Percentiles rank a stretch among this genome's conserved stretches.
Conservation (phyloP, 495 filamentous ascomycete species). For the Penicillium cinerascens region DNA sequence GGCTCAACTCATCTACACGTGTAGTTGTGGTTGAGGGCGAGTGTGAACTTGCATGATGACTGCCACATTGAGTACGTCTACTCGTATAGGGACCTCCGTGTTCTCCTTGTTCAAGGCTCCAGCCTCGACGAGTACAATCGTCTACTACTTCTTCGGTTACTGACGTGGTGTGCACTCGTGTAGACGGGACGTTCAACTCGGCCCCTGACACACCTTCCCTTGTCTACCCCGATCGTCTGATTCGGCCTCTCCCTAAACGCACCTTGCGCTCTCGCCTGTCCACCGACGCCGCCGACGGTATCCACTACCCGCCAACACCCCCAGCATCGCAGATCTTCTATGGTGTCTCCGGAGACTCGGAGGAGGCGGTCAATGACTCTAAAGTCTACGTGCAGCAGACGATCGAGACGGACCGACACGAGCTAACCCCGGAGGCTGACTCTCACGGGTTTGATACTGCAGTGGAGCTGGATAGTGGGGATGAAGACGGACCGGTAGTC, state of each 20-base stretch:
- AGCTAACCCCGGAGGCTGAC: constrained; percentile 50
- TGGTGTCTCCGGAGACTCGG: constrained; percentile 57
- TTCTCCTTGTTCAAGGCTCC: neutral
- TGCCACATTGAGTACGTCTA: constrained; percentile 49
- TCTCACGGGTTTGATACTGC: constrained; percentile 36
- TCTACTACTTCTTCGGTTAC: constrained; percentile 39
- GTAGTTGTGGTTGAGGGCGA: constrained; percentile 34
- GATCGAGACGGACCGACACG: constrained; percentile 31
- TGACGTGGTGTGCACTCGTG: constrained; percentile 37
- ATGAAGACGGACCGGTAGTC: constrained; percentile 45
- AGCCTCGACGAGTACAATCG: constrained; percentile 12
- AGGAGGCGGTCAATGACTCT: constrained; percentile 38
- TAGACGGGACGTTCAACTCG: constrained; percentile 51
- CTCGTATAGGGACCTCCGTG: constrained; percentile 13
- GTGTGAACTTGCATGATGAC: constrained; percentile 42
- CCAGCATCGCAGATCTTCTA: constrained; percentile 68
- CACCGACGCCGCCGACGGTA: constrained; percentile 75
- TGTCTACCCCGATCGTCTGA: constrained; percentile 81
- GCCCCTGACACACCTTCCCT: constrained; percentile 71
- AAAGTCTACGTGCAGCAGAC: constrained; percentile 48
- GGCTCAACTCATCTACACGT: constrained; percentile 7
- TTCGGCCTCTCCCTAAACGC: constrained; percentile 87
- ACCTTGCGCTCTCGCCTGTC: constrained; percentile 81
- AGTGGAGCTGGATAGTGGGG: constrained; percentile 43
- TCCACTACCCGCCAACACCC: constrained; percentile 73